These are phyloP conservation scores for Sechiopsis laciniata DNA, from an alignment of 306 rosid genomes.

Conservation along the genomic window DNA sequence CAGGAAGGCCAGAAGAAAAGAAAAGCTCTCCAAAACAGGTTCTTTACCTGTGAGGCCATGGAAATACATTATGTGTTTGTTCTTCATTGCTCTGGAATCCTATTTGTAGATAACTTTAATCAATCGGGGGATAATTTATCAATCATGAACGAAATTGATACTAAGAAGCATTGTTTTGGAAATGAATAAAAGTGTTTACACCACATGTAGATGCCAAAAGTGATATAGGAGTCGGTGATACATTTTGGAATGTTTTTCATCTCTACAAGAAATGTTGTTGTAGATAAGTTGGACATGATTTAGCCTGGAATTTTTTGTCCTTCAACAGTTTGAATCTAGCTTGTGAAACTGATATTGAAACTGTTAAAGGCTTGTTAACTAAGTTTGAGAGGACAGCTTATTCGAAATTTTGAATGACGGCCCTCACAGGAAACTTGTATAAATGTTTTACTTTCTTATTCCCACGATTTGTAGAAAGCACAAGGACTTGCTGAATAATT, in stretches of 20 bases:
- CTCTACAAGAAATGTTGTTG: slow-evolving; percentile 25
- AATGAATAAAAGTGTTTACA: slow-evolving; percentile 22
- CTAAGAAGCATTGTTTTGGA: slow-evolving; percentile 25
- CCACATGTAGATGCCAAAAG: slow-evolving; percentile 28
- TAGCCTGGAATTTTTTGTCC: slow-evolving; percentile 32
- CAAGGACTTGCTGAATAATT: slow-evolving; percentile 40
- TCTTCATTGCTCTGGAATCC: slow-evolving; percentile 28
- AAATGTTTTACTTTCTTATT: slow-evolving; percentile 49
- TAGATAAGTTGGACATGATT: slow-evolving; percentile 36
- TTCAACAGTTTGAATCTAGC: slow-evolving; percentile 31
- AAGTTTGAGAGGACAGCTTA: slow-evolving; percentile 14
- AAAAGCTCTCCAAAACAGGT: slow-evolving; percentile 29
- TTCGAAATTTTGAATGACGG: slow-evolving; percentile 32
- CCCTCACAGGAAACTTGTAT: slow-evolving; percentile 31
- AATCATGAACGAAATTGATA: slow-evolving; percentile 31
- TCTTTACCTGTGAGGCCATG: neutral
- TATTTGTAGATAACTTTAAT: slow-evolving; percentile 19
- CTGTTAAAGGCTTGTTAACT: slow-evolving; percentile 22
- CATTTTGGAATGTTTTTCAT: slow-evolving; percentile 34
- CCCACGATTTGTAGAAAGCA: slow-evolving; percentile 62
- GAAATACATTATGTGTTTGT: slow-evolving; percentile 16
- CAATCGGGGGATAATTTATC: slow-evolving; percentile 27
- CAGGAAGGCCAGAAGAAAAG: slow-evolving; percentile 12
- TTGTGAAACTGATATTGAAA: slow-evolving; percentile 34
- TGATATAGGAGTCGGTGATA: slow-evolving; percentile 29